These are phyloP conservation scores for Fraxinus nigra DNA, from an alignment of 305 asterid species.

Conservation along the genomic window DNA sequence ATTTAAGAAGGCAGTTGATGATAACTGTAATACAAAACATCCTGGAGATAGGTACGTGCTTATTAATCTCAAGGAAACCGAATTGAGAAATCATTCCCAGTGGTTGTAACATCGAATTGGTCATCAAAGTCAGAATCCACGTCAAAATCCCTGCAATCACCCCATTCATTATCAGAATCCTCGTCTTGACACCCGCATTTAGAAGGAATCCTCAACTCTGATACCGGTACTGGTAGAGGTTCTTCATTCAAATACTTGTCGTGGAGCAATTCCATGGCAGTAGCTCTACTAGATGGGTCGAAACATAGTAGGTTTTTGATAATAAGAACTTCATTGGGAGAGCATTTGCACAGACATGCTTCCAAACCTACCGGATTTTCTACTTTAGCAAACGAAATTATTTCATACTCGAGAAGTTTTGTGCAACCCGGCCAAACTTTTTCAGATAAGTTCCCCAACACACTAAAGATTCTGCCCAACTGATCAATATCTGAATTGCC, in stretches of 20 bases:
- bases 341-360: conserved; percentile 52
- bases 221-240: conserved; percentile 58
- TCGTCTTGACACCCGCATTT: conserved; percentile 45
- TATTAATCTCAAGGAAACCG: conserved; percentile 47
- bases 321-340: conserved; percentile 59
- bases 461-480: conserved; percentile 55
- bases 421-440: conserved; percentile 83
- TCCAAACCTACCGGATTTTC: conserved; percentile 71
- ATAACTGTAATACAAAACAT: background rate
- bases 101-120: conserved; percentile 38
- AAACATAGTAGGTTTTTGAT: conserved; percentile 61
- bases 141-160: conserved; percentile 42
- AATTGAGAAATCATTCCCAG: conserved; percentile 63
- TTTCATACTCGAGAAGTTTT: conserved; percentile 76
- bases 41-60: background rate
- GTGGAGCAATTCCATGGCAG: conserved; percentile 72
- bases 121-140: conserved; percentile 77
- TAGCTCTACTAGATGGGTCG: conserved; percentile 70
- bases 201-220: conserved; percentile 74
- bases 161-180: conserved; percentile 54
- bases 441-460: conserved; percentile 69
- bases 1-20: background rate
- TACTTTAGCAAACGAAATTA: conserved; percentile 66
- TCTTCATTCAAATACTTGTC: conserved; percentile 79
- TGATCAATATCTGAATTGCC: conserved; percentile 93